A percentile compares a stretch with the other conserved stretches of the same genome.
Conservation (phyloP, 129 eudicot genomes). For the Centrapalus pauciflorus region DNA sequence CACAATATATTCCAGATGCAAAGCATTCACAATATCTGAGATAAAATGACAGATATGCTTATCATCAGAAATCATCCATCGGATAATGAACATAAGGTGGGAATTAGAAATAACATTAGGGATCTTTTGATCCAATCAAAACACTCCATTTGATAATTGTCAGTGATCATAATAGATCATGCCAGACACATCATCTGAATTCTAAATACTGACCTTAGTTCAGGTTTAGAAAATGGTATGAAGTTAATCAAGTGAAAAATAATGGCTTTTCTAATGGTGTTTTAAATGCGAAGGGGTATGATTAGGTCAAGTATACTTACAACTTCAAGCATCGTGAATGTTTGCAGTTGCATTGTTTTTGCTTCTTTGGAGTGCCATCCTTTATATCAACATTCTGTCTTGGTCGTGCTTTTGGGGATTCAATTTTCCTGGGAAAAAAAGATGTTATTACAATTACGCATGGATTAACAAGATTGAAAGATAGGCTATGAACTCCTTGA, state of each 20-base stretch:
- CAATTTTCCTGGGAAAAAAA: constrained; percentile 58
- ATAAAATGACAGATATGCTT: neutral
- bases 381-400: constrained; percentile 57
- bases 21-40: constrained; percentile 95
- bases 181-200: neutral
- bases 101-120: neutral
- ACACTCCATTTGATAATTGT: neutral
- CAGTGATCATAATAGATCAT: neutral
- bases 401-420: constrained; percentile 65
- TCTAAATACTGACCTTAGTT: neutral
- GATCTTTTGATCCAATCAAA: neutral
- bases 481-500: neutral
- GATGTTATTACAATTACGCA: neutral
- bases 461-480: neutral
- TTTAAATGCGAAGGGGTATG: constrained; percentile 7
- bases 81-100: neutral
- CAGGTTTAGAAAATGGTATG: neutral
- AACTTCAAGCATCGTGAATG: constrained; percentile 80
- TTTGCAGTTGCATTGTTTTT: constrained; percentile 84
- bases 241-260: neutral
- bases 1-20: constrained; percentile 94
- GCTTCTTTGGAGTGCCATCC: constrained; percentile 83
- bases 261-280: neutral
- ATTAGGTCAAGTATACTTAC: constrained; percentile 36
- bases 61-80: neutral